phyloP scores from a whole-genome alignment of 2,329 filamentous ascomycete species.

The Cadophora malorum region DNA sequence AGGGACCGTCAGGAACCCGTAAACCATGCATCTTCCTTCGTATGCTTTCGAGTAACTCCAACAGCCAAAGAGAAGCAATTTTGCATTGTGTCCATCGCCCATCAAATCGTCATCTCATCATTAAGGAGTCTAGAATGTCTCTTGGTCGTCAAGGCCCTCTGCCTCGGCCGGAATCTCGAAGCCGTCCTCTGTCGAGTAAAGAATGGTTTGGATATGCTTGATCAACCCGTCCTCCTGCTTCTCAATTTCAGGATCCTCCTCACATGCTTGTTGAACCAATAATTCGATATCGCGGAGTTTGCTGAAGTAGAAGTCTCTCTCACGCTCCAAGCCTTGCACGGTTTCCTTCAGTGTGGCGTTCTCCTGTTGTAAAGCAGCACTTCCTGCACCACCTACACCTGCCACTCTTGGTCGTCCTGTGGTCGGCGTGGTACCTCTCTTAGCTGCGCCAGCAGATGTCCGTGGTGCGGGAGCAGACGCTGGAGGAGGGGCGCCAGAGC shows the following conservation, averaged over 20 bases:
- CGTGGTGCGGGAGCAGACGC: conserved; percentile 56
- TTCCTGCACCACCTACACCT: conserved; percentile 61
- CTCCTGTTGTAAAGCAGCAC: conserved; percentile 80
- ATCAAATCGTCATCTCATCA: conserved; percentile 36
- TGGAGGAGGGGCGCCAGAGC: conserved; percentile 64
- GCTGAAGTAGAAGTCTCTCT: conserved; percentile 99
- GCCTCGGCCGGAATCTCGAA: conserved; percentile 87
- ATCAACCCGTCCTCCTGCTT: conserved; percentile 91
- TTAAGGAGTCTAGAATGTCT: conserved; percentile 67
- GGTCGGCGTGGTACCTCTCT: conserved; percentile 50
- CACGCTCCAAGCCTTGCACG: conserved; percentile 90
- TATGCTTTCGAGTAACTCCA: conserved; percentile 40
- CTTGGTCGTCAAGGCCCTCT: conserved; percentile 74
- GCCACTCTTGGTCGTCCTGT: conserved; percentile 52
- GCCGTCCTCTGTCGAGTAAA: conserved; percentile 94
- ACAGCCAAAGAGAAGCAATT: conserved; percentile 36
- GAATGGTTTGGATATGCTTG: conserved; percentile 94
- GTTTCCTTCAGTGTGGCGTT: conserved; percentile 92
- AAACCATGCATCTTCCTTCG: conserved; percentile 35
- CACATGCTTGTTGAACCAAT: conserved; percentile 89
- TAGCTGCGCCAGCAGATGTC: conserved; percentile 54
- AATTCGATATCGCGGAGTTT: conserved; percentile 97
- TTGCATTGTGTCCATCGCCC: conserved; percentile 25
- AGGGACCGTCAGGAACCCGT: conserved; percentile 32
- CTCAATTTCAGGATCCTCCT: conserved; percentile 90